Evolutionary conservation across 2,329 filamentous ascomycete genomes (phyloP), one percentile per base, ranked within the genome.

Genomic region (Tolypocladium guangdongense): DNA sequence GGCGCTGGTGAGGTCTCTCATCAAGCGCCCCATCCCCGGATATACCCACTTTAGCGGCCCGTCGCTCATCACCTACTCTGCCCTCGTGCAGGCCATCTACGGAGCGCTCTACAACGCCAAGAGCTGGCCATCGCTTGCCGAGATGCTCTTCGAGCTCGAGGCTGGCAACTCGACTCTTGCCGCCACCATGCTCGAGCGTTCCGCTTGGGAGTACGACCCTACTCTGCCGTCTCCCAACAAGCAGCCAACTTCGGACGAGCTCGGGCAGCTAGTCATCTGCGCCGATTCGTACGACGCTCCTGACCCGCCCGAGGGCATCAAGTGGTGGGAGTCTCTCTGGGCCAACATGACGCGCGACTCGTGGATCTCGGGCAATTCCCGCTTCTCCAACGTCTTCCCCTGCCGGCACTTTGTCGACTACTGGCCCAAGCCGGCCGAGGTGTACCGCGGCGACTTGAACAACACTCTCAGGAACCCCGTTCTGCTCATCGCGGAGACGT

Each of bases 251-350:
- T 67, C 70, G 2, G 64, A 69, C 8, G 75, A 78, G 58, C 68
- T 77, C 7, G 55, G 52, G 0, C 47, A 51, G 8, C 52, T 77
- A 2, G 75, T 78, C 43, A 70, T 77, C 38, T 78, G 75, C 57
- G 65, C 68, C 27, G 75, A 78, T 57, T 55, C 68, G 0, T 76
- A 74, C 52, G 75, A 78, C 55, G 72, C 71, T 1, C 66, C 67
- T 0, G 58, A 64, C 14, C 72, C 72, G 1, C 56, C 60, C 4
- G 65, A 66, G 4, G 70, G 68, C 2, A 58, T 77, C 3, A 62
- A 57, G n/a, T 77, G 73, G 74, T 78, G 74, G 72, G 64, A 65
- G 11, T 64, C 63, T 0, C 66, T 77, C 0, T 78, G 75, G 75
- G 59, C 62, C 2, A 74, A 76, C 56, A 76, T 78, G 74, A 75